Evolutionary conservation across 2,329 filamentous ascomycete genomes (phyloP), one percentile per base, ranked within the genome.

Genomic region (Ophiostoma sp.): DNA sequence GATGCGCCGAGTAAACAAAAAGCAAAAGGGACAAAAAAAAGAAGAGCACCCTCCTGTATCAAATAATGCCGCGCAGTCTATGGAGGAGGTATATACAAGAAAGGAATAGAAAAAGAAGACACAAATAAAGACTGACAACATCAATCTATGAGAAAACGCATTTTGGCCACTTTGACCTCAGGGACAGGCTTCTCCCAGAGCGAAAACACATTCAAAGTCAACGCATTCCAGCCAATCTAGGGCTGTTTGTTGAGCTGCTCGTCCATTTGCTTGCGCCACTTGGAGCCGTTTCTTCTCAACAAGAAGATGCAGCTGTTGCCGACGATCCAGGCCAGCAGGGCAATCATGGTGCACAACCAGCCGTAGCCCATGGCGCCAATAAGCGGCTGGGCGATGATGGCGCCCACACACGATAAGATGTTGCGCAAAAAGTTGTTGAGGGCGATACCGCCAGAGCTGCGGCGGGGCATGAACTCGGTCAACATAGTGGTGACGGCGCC

Each of bases 381-480:
- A 72, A 93, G 85, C 0, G 93, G 93, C 75, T 91, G 87, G 0
- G 91, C 88, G 22, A 94, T 87, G 42, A 95, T 81, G 59, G 87
- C 87, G 11, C 92, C 93, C 0, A 93, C 85, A 75, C 91, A 94
- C 69, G 88, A 90, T 77, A 94, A 90, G 52, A 94, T 93, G 77
- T 95, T 96, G 66, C 93, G 85, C 70, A 93, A 85, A 78, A 95
- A 93, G 79, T 95, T 95, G 81, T 95, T 95, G 59, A 95, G 84
- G 0, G 93, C 93, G 2, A 95, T 92, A 0, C 92, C 93, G 12
- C 88, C 88, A 3, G 90, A 92, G 69, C 90, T 91, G 75, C 87
- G 86, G 57, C 88, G 86, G 17, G 92, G 92, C 85, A 95, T 91
- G 79, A 95, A 94, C 79, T 96, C 93, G 0, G 93, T 95, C 76